Percentiles rank a stretch among this genome's conserved stretches.
Conservation (phyloP, 1,139 yeast species). For the Taphrina communis region DNA sequence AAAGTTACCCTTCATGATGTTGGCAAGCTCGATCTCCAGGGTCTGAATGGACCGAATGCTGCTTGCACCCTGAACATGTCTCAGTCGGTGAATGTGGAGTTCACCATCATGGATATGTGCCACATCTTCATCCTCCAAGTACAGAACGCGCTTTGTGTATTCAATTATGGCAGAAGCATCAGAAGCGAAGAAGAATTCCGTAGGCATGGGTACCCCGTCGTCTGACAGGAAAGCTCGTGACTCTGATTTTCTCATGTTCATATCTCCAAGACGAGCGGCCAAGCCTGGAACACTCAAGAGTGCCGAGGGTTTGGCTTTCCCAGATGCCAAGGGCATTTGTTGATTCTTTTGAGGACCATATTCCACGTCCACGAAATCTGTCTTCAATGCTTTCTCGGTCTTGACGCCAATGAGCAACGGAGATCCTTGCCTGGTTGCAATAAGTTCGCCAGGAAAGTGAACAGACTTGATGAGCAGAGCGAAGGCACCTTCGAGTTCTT, state of each 20-base stretch:
- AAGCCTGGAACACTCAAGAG: slow-evolving; percentile 33
- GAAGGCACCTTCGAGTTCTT: slow-evolving; percentile 96
- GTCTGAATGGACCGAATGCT: slow-evolving; percentile 96
- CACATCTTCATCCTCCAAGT: slow-evolving; percentile 96
- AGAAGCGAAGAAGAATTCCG: slow-evolving; percentile 93
- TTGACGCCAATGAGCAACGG: slow-evolving; percentile 97
- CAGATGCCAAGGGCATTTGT: slow-evolving; percentile 32
- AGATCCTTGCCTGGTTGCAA: slow-evolving; percentile 98
- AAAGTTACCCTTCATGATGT: slow-evolving; percentile 97
- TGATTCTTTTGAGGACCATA: slow-evolving; percentile 56
- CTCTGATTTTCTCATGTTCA: slow-evolving; percentile 62
- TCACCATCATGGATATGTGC: slow-evolving; percentile 99
- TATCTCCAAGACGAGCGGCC: slow-evolving; percentile 32
- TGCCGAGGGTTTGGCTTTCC: slow-evolving; percentile 39
- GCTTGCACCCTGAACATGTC: slow-evolving; percentile 87
- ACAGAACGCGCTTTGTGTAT: slow-evolving; percentile 95
- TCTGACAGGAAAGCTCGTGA: slow-evolving; percentile 91
- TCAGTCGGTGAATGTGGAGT: slow-evolving; percentile 95
- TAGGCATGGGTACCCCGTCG: slow-evolving; percentile 90
- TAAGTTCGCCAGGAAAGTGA: slow-evolving; percentile 93
- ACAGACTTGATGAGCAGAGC: slow-evolving; percentile 90
- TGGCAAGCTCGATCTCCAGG: slow-evolving; percentile 93
- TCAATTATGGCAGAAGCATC: slow-evolving; percentile 98
- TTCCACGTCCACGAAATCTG: slow-evolving; percentile 97
- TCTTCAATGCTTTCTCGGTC: slow-evolving; percentile 92